A percentile compares a stretch with the other conserved stretches of the same genome.
phyloP scores from a whole-genome alignment of 306 rosid genomes.

The Cucumis sativus region Cucumber_9930_V3 NC_026658.2:15999501-16000000 shows the following conservation, averaged over 20 bases:
- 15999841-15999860: too few relatives aligned
- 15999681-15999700: neutral
- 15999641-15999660: conserved; percentile 66
- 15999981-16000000: too few relatives aligned
- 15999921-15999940: too few relatives aligned
- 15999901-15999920: too few relatives aligned
- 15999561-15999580: conserved; percentile 34
- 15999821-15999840: too few relatives aligned
- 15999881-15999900: too few relatives aligned
- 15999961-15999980: too few relatives aligned
- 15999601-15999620: conserved; percentile 86
- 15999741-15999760: neutral
- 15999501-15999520: conserved; percentile 59
- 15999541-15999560: conserved; percentile 65
- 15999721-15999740: neutral
- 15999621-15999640: conserved; percentile 54
- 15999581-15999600: conserved; percentile 20
- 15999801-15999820: neutral
- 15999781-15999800: neutral
- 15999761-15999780: neutral
- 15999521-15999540: conserved; percentile 93
- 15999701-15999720: neutral
- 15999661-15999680: conserved; percentile 18
- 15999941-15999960: too few relatives aligned
- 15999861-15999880: too few relatives aligned